A percentile compares a stretch with the other conserved stretches of the same genome.
phyloP scores from a whole-genome alignment of 2,329 filamentous ascomycete species.

The Trichoderma sp. region DNA sequence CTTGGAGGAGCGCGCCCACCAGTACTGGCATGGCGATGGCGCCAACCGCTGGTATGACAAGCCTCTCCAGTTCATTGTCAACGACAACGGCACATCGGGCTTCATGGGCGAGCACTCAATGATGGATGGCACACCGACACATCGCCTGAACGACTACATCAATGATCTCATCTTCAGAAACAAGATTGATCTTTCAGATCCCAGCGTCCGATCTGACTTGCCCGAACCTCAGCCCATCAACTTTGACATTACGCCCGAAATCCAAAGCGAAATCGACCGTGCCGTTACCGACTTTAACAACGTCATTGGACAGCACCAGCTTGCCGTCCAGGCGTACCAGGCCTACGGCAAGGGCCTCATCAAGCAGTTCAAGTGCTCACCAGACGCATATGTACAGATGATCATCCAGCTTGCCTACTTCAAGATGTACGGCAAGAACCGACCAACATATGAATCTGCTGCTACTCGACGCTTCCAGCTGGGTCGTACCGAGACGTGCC shows the following conservation, averaged over 20 bases:
- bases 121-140: slow-evolving; percentile 99
- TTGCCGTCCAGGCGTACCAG: slow-evolving; percentile 92
- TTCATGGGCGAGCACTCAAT: slow-evolving; percentile 99
- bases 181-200: slow-evolving; percentile 84
- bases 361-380: slow-evolving; percentile 99
- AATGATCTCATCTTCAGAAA: slow-evolving; percentile 91
- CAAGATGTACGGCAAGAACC: slow-evolving; percentile 98
- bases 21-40: slow-evolving; percentile 98
- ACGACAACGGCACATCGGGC: slow-evolving; percentile 94
- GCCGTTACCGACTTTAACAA: slow-evolving; percentile 76
- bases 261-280: slow-evolving; percentile 73
- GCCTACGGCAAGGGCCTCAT: slow-evolving; percentile 97
- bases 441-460: slow-evolving; percentile 96
- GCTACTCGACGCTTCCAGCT: slow-evolving; percentile 93
- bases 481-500: slow-evolving; percentile 94
- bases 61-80: slow-evolving; percentile 95
- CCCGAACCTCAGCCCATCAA: slow-evolving; percentile 74
- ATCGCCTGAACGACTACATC: slow-evolving; percentile 92
- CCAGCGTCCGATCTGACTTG: slow-evolving; percentile 74
- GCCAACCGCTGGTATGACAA: slow-evolving; percentile 98
- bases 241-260: slow-evolving; percentile 73
- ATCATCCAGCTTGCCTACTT: slow-evolving; percentile 96
- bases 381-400: slow-evolving; percentile 98
- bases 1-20: slow-evolving; percentile 88
- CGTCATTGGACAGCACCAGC: slow-evolving; percentile 83